Conservation (phyloP, 192 early-diverging fungal species). For the Funneliformis mosseae region DNA sequence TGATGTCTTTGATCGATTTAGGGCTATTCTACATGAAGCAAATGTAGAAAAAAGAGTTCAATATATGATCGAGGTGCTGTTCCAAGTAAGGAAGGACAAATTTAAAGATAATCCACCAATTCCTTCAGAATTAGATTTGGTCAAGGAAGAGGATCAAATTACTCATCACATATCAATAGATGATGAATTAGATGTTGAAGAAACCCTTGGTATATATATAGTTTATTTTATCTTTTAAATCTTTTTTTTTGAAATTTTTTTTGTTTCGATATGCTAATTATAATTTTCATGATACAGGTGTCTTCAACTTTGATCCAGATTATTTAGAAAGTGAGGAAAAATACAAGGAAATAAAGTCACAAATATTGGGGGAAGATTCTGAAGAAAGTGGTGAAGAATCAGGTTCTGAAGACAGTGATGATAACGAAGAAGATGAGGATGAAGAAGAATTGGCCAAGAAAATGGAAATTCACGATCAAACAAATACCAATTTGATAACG, state of each 20-base stretch:
- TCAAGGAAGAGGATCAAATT: constrained; percentile 95
- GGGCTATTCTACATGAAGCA: constrained; percentile 91
- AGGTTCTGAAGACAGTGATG: constrained; percentile 55
- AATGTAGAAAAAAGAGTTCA: constrained; percentile 93
- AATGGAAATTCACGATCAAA: constrained; percentile 82
- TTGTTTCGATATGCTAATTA: not conserved
- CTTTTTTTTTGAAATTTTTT: constrained; percentile 2
- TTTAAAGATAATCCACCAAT: constrained; percentile 88
- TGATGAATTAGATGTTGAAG: constrained; percentile 80
- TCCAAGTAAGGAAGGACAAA: constrained; percentile 92
- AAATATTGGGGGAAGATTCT: constrained; percentile 83
- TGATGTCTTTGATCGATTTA: constrained; percentile 89
- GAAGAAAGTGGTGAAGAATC: constrained; percentile 53
- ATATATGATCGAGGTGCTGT: constrained; percentile 97
- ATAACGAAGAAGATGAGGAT: constrained; percentile 51
- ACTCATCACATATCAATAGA: constrained; percentile 83
- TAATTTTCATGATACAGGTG: constrained; percentile 35
- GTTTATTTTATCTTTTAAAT: not conserved
- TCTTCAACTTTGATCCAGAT: constrained; percentile 82
- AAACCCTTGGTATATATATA: constrained; percentile 66
- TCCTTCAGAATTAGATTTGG: constrained; percentile 79
- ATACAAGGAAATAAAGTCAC: constrained; percentile 77
- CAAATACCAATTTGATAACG: constrained; percentile 86
- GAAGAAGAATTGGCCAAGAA: constrained; percentile 46
- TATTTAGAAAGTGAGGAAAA: constrained; percentile 83